Conservation (phyloP, 441 rosid genomes). For the Lepidium campestre region DNA sequence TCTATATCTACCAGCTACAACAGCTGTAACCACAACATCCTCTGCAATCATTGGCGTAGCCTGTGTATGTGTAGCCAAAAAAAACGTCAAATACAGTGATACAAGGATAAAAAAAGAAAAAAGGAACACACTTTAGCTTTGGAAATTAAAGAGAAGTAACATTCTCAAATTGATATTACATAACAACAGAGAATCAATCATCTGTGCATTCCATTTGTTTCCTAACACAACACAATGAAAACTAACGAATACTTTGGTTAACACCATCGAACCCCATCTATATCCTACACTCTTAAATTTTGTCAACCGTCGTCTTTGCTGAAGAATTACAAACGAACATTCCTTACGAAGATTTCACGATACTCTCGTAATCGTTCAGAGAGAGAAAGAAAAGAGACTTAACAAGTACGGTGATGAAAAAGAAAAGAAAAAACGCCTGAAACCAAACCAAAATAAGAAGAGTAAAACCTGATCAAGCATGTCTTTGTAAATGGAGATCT, state of each 20-base stretch:
- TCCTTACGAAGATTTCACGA: background rate
- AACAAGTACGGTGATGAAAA: background rate
- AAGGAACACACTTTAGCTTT: background rate
- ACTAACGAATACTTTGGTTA: background rate
- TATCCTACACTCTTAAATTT: background rate
- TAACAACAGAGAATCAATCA: background rate
- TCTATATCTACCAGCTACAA: constrained; percentile 54
- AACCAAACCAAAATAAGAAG: background rate
- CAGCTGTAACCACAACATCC: constrained; percentile 36
- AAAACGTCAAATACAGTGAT: background rate
- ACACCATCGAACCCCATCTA: background rate
- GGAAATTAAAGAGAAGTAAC: background rate
- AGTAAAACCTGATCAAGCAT: constrained; percentile 70
- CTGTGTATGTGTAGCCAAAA: constrained; percentile 16
- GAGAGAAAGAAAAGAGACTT: background rate
- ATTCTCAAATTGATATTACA: background rate
- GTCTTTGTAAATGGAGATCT: constrained; percentile 65
- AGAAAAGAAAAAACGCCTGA: background rate
- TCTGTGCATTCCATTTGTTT: background rate
- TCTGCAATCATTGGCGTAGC: constrained; percentile 29
- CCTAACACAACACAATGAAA: background rate
- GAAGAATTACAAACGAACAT: no score
- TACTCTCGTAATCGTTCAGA: background rate
- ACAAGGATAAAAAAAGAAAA: background rate
- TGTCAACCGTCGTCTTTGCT: background rate